phyloP scores from a whole-genome alignment of 208 protist species.

The Jaenimonas drosophilae region DNA sequence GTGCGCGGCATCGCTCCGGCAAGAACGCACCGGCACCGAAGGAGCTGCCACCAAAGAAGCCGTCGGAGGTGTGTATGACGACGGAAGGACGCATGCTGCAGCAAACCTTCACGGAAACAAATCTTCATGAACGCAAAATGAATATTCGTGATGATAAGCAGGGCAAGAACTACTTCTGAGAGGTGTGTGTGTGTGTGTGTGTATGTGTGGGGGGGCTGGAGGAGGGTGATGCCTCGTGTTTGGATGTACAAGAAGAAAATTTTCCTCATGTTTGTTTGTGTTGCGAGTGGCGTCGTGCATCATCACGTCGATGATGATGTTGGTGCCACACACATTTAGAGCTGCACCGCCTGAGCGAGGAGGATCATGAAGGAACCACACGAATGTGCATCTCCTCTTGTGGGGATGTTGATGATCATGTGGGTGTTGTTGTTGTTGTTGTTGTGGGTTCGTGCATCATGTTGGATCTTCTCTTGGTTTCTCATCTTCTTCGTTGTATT shows the following conservation, averaged over 20 bases:
- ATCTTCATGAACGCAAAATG: slow-evolving; percentile 35
- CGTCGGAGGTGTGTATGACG: slow-evolving; percentile 31
- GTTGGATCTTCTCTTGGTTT: neutral
- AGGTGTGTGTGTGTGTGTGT: too few species aligned
- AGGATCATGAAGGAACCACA: too few species aligned
- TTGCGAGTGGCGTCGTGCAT: too few species aligned
- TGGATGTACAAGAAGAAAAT: too few species aligned
- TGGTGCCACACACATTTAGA: too few species aligned
- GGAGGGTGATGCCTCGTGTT: too few species aligned
- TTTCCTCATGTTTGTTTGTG: too few species aligned
- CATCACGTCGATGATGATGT: too few species aligned
- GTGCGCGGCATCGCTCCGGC: slow-evolving; percentile 27
- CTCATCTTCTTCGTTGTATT: slow-evolving; percentile 3
- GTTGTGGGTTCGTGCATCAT: neutral
- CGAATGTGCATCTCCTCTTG: too few species aligned
- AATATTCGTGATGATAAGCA: slow-evolving; percentile 49
- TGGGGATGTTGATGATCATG: too few species aligned
- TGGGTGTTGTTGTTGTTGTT: slow-evolving; percentile 3
- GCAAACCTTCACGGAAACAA: slow-evolving; percentile 20
- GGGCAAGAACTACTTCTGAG: slow-evolving; percentile 28
- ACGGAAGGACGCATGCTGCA: slow-evolving; percentile 64
- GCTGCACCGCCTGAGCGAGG: too few species aligned
- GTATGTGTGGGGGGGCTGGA: too few species aligned
- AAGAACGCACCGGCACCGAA: slow-evolving; percentile 25
- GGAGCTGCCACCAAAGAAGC: slow-evolving; percentile 41